These are phyloP conservation scores for Aspergillus sp. DNA, from an alignment of 2,329 filamentous ascomycete species.

Conservation along the genomic window DNA sequence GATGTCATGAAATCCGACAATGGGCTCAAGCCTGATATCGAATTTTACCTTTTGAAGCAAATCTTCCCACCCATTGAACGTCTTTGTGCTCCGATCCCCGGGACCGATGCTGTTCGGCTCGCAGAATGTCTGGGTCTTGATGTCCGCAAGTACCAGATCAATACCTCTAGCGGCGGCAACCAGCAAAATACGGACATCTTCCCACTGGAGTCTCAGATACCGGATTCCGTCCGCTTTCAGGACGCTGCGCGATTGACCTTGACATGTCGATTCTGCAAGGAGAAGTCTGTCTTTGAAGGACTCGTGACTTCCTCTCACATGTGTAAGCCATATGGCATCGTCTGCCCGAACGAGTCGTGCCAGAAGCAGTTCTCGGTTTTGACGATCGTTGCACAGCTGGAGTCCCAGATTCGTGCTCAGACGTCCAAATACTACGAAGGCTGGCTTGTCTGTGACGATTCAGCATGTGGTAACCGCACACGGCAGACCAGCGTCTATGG, in stretches of 20 bases:
- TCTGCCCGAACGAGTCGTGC: constrained; percentile 66
- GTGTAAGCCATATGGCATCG: constrained; percentile 71
- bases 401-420: constrained; percentile 74
- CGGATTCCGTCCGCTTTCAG: constrained; percentile 84
- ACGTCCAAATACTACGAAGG: constrained; percentile 87
- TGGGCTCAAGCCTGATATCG: constrained; percentile 80
- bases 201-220: constrained; percentile 89
- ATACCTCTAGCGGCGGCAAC: constrained; percentile 52
- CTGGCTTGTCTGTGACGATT: constrained; percentile 87
- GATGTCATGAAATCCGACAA: constrained; percentile 78
- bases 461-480: constrained; percentile 80
- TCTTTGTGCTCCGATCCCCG: constrained; percentile 91
- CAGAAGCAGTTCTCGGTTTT: constrained; percentile 63
- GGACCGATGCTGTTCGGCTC: constrained; percentile 84
- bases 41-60: constrained; percentile 97
- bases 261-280: constrained; percentile 77
- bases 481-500: constrained; percentile 93
- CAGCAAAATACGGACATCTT: constrained; percentile 69
- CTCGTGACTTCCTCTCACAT: constrained; percentile 57
- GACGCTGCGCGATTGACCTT: constrained; percentile 74
- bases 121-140: constrained; percentile 94
- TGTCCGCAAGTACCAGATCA: constrained; percentile 78
- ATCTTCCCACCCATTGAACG: constrained; percentile 97
- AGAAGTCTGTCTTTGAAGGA: constrained; percentile 71
- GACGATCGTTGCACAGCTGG: constrained; percentile 79